Conservation (phyloP, 2,329 filamentous ascomycete species). For the Exophiala mesophila region DNA sequence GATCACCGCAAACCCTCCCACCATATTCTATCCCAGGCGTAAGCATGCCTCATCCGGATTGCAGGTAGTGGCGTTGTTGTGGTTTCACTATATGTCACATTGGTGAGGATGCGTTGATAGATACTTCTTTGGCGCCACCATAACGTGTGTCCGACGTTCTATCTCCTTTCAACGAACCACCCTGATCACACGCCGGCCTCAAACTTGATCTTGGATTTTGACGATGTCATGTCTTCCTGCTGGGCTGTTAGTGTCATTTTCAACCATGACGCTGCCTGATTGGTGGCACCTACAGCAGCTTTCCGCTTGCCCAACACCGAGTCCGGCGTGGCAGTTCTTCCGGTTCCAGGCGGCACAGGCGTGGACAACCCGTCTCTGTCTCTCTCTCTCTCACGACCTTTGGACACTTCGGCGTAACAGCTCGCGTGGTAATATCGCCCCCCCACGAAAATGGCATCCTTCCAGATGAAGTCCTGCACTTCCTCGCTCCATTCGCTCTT, state of each 20-base stretch:
- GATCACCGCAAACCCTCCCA: too few relatives aligned
- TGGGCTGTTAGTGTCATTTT: conserved; percentile 3
- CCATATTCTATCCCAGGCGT: too few relatives aligned
- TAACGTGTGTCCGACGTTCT: too few relatives aligned
- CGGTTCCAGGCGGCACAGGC: conserved; percentile 27
- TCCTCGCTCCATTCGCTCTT: conserved; percentile 89
- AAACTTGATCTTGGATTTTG: conserved; percentile 30
- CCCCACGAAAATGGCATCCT: conserved; percentile 75
- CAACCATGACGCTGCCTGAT: too few relatives aligned
- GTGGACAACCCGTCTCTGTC: conserved; percentile 35
- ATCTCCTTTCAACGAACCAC: too few relatives aligned
- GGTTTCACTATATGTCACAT: too few relatives aligned
- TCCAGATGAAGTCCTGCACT: conserved; percentile 94
- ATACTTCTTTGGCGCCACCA: too few relatives aligned
- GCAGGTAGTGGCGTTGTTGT: too few relatives aligned
- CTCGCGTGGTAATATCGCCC: conserved; percentile 82
- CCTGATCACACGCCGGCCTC: conserved; percentile 11
- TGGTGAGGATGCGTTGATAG: too few relatives aligned
- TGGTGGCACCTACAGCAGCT: conserved; percentile 57
- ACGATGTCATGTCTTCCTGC: conserved; percentile 15
- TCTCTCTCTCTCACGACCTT: conserved; percentile 49
- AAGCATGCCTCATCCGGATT: too few relatives aligned
- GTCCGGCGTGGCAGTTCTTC: conserved; percentile 53
- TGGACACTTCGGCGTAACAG: conserved; percentile 78
- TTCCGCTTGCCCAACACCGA: conserved; percentile 69